Conservation (phyloP, 768 basidiomycete species). For the Phaeotremella fagi region DNA sequence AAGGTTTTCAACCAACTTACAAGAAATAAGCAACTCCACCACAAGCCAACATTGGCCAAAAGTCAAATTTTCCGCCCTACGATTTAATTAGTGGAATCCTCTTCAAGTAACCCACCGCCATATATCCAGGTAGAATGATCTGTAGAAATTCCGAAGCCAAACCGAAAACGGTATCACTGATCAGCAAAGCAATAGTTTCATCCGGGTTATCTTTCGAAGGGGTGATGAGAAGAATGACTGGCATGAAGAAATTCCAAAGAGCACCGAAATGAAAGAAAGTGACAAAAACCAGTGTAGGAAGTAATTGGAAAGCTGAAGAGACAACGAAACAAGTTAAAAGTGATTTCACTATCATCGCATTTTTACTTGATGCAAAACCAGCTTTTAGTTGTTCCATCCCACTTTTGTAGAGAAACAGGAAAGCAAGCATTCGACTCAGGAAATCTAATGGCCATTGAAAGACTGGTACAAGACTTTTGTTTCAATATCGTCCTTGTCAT, state of each 20-base stretch:
- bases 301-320: conserved; percentile 20
- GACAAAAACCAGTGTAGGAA: conserved; percentile 34
- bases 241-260: conserved; percentile 36
- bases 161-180: conserved; percentile 30
- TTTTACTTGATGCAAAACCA: conserved; percentile 15
- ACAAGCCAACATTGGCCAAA: conserved; percentile 10
- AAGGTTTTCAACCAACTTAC: conserved; percentile 15
- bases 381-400: conserved; percentile 19
- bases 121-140: conserved; percentile 16
- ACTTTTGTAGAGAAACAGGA: conserved; percentile 34
- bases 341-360: conserved; percentile 22
- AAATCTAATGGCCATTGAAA: conserved; percentile 34
- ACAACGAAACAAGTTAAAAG: conserved; percentile 23
- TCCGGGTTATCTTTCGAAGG: conserved; percentile 17
- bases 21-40: conserved; percentile 11
- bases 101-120: conserved; percentile 26
- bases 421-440: conserved; percentile 23
- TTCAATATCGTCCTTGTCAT: conserved; percentile 21
- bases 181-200: conserved; percentile 23
- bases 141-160: conserved; percentile 15
- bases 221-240: conserved; percentile 30
- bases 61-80: conserved; percentile 6
- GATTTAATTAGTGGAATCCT: too few relatives aligned
- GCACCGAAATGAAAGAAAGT: conserved; percentile 36
- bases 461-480: too few relatives aligned